These are phyloP conservation scores for Taxillus chinensis DNA, from an alignment of 164 flowering plant species.

Conservation along the genomic window DNA sequence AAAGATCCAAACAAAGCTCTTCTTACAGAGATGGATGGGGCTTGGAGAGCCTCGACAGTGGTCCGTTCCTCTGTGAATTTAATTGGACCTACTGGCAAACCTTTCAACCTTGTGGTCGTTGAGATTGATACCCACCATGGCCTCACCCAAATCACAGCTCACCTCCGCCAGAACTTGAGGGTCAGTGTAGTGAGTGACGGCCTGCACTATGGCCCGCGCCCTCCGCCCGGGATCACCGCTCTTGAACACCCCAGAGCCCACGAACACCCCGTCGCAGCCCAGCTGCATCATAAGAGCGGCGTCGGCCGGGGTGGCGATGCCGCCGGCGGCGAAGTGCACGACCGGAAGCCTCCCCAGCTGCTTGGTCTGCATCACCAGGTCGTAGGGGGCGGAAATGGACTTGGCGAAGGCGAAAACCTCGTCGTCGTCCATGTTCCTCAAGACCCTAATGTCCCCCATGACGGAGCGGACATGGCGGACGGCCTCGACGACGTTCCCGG, in stretches of 20 bases:
- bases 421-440: slow-evolving; percentile 38
- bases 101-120: not conserved
- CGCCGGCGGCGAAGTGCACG: slow-evolving; percentile 41
- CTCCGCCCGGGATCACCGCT: slow-evolving; percentile 16
- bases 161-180: slow-evolving; percentile 14
- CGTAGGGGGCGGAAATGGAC: slow-evolving; percentile 34
- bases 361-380: slow-evolving; percentile 37
- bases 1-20: too few species aligned
- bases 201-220: slow-evolving; percentile 20
- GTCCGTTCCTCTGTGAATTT: too few species aligned
- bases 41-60: too few species aligned
- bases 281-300: slow-evolving; percentile 47
- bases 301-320: slow-evolving; percentile 40
- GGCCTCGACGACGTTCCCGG: slow-evolving; percentile 31
- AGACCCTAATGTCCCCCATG: slow-evolving; percentile 32
- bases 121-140: slow-evolving; percentile 1
- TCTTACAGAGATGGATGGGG: too few species aligned
- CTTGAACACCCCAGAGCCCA: slow-evolving; percentile 40
- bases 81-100: not conserved
- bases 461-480: slow-evolving; percentile 34
- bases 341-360: slow-evolving; percentile 42
- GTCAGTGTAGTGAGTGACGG: slow-evolving; percentile 14
- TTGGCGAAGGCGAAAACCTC: slow-evolving; percentile 39
- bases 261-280: slow-evolving; percentile 46
- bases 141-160: slow-evolving; percentile 4